Evolutionary conservation across 495 filamentous ascomycete genomes (phyloP).

Genomic region (Penicillium maclennaniae): DNA sequence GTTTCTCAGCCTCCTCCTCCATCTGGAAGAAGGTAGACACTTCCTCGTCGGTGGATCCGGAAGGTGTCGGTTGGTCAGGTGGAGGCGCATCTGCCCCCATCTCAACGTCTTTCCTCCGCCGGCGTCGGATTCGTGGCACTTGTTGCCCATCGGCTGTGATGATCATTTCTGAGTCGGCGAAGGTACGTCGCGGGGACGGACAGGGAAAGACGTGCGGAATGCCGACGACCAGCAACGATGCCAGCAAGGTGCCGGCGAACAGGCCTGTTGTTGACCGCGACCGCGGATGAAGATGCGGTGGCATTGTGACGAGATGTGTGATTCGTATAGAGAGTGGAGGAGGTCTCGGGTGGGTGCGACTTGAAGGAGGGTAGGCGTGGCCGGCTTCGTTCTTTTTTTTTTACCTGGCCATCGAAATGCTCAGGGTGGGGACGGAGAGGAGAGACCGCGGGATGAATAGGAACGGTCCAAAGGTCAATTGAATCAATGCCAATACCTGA

Average conservation of each 20-base stretch:
- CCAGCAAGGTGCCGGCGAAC: constrained; percentile 90
- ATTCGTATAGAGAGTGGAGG: constrained; percentile 1
- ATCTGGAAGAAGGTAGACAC: constrained; percentile 43
- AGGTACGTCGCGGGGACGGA: constrained; percentile 72
- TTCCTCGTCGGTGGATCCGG: constrained; percentile 35
- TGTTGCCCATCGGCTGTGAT: constrained; percentile 47
- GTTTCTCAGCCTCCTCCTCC: constrained; percentile 42
- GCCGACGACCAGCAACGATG: constrained; percentile 85
- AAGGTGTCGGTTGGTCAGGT: constrained; percentile 15
- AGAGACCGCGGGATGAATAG: background rate
- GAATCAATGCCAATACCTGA: background rate
- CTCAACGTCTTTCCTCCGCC: constrained; percentile 33
- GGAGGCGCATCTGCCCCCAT: constrained; percentile 17
- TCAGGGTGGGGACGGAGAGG: constrained; percentile 6
- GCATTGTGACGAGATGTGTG: constrained; percentile 51
- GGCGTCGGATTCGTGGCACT: constrained; percentile 32
- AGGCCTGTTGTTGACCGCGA: constrained; percentile 87
- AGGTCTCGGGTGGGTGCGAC: background rate
- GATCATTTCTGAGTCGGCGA: constrained; percentile 63
- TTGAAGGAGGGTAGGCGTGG: constrained; percentile 9
- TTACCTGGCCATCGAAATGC: background rate
- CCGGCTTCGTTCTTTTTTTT: constrained; percentile 17
- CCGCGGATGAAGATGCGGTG: constrained; percentile 86
- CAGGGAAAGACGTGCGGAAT: constrained; percentile 92
- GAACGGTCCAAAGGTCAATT: constrained; percentile 14